Conservation (phyloP, 2,329 filamentous ascomycete species). For the Cryphonectria carpinicola region DNA sequence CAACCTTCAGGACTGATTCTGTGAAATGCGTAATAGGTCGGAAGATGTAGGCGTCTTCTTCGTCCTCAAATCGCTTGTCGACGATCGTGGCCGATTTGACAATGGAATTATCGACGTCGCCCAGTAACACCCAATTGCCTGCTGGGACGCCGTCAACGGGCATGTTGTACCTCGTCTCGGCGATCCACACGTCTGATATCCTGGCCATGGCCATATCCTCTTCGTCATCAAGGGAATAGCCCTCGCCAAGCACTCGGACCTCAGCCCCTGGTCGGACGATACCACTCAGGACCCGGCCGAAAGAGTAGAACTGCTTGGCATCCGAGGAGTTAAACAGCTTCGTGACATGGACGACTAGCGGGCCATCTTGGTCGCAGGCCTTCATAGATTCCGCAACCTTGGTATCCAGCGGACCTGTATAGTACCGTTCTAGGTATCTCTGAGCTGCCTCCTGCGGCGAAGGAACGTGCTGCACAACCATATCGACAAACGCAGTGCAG, state of each 20-base stretch:
- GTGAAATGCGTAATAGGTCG: constrained; percentile 92
- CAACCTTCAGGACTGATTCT: constrained; percentile 96
- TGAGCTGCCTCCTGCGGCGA: constrained; percentile 81
- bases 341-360: constrained; percentile 87
- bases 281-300: constrained; percentile 91
- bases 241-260: constrained; percentile 90
- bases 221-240: constrained; percentile 94
- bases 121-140: constrained; percentile 89
- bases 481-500: constrained; percentile 89
- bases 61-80: constrained; percentile 75
- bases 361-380: constrained; percentile 84
- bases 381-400: constrained; percentile 81
- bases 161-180: constrained; percentile 91
- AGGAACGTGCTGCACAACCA: constrained; percentile 88
- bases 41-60: constrained; percentile 96
- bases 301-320: constrained; percentile 87
- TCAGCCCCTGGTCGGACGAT: constrained; percentile 80
- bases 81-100: constrained; percentile 96
- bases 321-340: constrained; percentile 92
- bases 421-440: constrained; percentile 80
- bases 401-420: constrained; percentile 86
- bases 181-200: constrained; percentile 85
- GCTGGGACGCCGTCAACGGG: constrained; percentile 90
- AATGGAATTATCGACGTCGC: constrained; percentile 95
- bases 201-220: constrained; percentile 94